phyloP scores from a whole-genome alignment of 2,329 filamentous ascomycete genomes.

The Botrytis galanthina region DNA sequence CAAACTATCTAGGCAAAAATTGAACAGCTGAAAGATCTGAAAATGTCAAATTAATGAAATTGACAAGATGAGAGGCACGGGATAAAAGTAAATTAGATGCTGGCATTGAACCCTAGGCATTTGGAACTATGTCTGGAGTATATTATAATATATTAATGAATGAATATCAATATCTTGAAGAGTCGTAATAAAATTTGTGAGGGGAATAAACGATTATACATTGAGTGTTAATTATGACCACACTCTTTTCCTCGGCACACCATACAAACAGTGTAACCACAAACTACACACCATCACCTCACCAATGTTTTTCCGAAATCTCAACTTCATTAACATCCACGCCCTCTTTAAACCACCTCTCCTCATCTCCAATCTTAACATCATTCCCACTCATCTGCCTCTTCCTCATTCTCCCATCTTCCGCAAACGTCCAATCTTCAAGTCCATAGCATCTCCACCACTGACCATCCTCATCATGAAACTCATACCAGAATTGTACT shows the following conservation, averaged over 20 bases:
- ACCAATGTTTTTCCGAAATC: slow-evolving; percentile 69
- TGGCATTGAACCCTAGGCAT: background rate
- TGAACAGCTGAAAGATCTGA: background rate
- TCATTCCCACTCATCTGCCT: slow-evolving; percentile 75
- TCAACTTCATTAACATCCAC: slow-evolving; percentile 66
- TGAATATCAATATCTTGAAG: background rate
- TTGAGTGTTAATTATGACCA: background rate
- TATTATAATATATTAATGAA: no score
- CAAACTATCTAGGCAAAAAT: background rate
- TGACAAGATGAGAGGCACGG: background rate
- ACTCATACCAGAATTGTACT: slow-evolving; percentile 77
- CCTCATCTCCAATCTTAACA: slow-evolving; percentile 57
- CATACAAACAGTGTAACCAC: background rate
- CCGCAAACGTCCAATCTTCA: slow-evolving; percentile 74
- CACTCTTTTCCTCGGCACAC: background rate
- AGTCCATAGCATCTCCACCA: slow-evolving; percentile 90
- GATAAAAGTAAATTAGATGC: background rate
- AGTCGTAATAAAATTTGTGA: background rate
- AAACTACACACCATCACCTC: slow-evolving; percentile 17
- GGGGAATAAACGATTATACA: background rate
- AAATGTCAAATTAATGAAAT: background rate
- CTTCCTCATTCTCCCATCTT: slow-evolving; percentile 69
- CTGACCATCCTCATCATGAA: slow-evolving; percentile 69
- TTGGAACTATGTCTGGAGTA: background rate
- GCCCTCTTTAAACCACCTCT: slow-evolving; percentile 68